Evolutionary conservation across 257 asterid species (phyloP), one percentile per base, ranked within the genome.

Genomic region (Rauvolfia tetraphylla): DNA sequence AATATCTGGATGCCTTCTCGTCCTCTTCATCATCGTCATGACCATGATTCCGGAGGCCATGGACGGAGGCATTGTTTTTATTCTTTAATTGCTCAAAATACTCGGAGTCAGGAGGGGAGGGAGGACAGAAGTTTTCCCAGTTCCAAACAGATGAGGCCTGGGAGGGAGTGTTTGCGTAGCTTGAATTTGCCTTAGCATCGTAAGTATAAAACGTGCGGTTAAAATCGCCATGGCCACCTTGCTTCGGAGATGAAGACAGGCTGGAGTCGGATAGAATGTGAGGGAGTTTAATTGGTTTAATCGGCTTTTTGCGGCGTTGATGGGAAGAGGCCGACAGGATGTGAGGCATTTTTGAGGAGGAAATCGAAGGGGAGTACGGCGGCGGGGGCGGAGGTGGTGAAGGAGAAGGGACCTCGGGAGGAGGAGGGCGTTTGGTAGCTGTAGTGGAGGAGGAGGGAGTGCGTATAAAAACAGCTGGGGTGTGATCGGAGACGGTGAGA

Each of bases 51-150:
- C 33, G 74, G 41, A 62, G 23, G 27, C 5, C 44, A 8, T 53
- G 41, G 8, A 38, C 23, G 20, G 22, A 33, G 53, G 29, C 18
- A 51, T 72, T 53, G 33, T 38, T 85, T 76, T 81, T 77, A 74
- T 54, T 78, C 12, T 84, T 89, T 78, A 85, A 77, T 12, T 89
- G 91, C 39, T 88, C 89, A 80, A 91, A 95, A 74, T 88, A 93
- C 44, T 90, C 99, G 34, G 98, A 93, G 44, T 70, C 83, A 0
- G 99, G 99, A 18, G 99, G 99, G 7, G 99, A 90, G 0, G 99
- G 97, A 12, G 99, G 98, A 73, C 89, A 86, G 82, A 95, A 93
- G 72, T 89, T 88, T 61, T 95, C 99, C 99, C 99, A 95, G 73
- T 95, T 93, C 99, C 99, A 95, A 0, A 90, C 96, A 5, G 98